phyloP scores from a whole-genome alignment of 192 early-diverging fungal species.

The Podila clonocystis region DNA sequence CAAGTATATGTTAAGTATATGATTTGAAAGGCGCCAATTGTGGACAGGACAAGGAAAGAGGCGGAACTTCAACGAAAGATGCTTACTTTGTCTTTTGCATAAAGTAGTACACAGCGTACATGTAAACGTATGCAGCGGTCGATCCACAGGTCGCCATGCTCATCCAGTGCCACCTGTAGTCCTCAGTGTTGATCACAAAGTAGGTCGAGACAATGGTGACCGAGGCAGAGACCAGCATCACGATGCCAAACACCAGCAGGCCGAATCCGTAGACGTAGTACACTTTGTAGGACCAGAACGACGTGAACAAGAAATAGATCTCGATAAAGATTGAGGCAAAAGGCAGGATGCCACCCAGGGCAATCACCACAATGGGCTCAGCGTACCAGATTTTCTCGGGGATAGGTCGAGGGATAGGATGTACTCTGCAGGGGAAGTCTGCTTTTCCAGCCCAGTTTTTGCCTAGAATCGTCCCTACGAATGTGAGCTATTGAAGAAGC shows the following conservation, averaged over 20 bases:
- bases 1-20: background rate
- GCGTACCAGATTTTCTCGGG: constrained; percentile 80
- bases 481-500: constrained; percentile 51
- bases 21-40: background rate
- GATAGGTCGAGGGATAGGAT: constrained; percentile 81
- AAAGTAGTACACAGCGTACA: constrained; percentile 85
- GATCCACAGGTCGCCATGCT: constrained; percentile 81
- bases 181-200: constrained; percentile 81
- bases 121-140: constrained; percentile 77
- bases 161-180: constrained; percentile 88
- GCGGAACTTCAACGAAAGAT: background rate
- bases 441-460: constrained; percentile 67
- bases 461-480: constrained; percentile 77
- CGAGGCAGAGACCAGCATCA: constrained; percentile 75
- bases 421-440: constrained; percentile 81
- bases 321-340: constrained; percentile 88
- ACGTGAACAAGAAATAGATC: constrained; percentile 85
- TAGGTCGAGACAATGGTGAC: constrained; percentile 80
- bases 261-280: constrained; percentile 88
- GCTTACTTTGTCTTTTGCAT: constrained; percentile 72
- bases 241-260: constrained; percentile 75
- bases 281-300: constrained; percentile 80
- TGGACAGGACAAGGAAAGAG: too few species aligned
- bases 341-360: constrained; percentile 73
- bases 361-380: constrained; percentile 69